Conservation (phyloP, 1,284 basidiomycete genomes). For the Exobasidium cylindrosporum region DNA sequence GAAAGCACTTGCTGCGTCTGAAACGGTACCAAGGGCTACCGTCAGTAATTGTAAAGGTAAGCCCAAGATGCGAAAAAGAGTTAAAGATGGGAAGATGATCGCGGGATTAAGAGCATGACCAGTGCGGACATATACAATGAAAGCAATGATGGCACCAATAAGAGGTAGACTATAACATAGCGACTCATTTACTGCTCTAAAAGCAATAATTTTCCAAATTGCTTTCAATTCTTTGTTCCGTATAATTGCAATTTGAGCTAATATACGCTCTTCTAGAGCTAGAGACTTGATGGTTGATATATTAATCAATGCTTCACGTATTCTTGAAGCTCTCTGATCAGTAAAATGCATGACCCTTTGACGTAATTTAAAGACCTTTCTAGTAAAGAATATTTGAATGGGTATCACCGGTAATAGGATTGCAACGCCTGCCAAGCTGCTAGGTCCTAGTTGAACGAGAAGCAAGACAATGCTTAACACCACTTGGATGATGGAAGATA, state of each 20-base stretch:
- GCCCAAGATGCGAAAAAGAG: constrained; percentile 61
- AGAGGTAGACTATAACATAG: constrained; percentile 70
- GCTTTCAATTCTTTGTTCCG: constrained; percentile 73
- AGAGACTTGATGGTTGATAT: constrained; percentile 54
- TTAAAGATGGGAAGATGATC: constrained; percentile 55
- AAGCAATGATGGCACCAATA: constrained; percentile 77
- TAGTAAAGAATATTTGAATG: constrained; percentile 71
- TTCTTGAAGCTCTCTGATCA: constrained; percentile 61
- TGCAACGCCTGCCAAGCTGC: constrained; percentile 57
- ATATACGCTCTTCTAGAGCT: constrained; percentile 28
- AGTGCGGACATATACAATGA: constrained; percentile 68
- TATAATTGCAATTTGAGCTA: constrained; percentile 56
- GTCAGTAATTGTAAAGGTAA: constrained; percentile 68
- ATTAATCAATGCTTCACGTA: constrained; percentile 46
- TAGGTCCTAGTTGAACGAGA: constrained; percentile 74
- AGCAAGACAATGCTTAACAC: constrained; percentile 61
- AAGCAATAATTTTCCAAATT: constrained; percentile 71
- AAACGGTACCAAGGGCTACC: constrained; percentile 43
- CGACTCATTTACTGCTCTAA: constrained; percentile 70
- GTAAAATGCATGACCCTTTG: constrained; percentile 83
- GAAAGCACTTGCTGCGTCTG: constrained; percentile 49
- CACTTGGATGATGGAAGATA: constrained; percentile 64
- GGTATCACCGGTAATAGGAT: constrained; percentile 65
- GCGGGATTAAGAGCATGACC: constrained; percentile 68
- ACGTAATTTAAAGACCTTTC: constrained; percentile 69